Evolutionary conservation across 1,284 basidiomycete species (phyloP).

Genomic region (Ustilago nuda): DNA sequence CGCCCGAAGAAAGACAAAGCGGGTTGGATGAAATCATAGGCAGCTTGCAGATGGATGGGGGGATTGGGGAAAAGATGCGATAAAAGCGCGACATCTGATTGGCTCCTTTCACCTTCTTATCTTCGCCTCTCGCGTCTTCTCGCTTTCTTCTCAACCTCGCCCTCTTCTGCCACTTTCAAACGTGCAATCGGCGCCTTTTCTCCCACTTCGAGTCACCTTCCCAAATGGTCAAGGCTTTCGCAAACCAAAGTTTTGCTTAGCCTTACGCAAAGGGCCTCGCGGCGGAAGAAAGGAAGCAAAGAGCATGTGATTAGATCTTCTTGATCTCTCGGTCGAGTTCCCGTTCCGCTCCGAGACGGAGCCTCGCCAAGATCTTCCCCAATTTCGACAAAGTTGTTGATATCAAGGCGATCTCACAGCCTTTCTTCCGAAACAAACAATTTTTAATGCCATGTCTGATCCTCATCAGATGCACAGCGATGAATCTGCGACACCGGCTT

Average conservation of each 20-base stretch:
- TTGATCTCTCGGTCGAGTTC: constrained; percentile 32
- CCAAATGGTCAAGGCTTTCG: constrained; percentile 1
- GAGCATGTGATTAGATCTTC: constrained; percentile 34
- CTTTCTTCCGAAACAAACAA: background rate
- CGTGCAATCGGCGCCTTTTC: background rate
- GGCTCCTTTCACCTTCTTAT: constrained; percentile 32
- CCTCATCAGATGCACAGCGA: background rate
- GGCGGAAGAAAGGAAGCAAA: constrained; percentile 7
- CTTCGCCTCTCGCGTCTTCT: constrained; percentile 1
- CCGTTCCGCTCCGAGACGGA: constrained; percentile 36
- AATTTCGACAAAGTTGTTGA: background rate
- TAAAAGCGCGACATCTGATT: constrained; percentile 30
- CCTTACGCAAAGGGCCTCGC: constrained; percentile 22
- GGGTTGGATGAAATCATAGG: constrained; percentile 5
- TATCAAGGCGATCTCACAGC: background rate
- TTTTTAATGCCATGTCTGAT: background rate
- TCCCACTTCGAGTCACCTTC: constrained; percentile 22
- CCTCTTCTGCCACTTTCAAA: background rate
- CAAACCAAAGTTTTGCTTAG: constrained; percentile 14
- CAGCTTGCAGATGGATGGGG: constrained; percentile 4
- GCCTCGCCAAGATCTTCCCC: background rate
- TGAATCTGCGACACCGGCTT: constrained; percentile 2
- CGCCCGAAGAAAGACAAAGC: background rate
- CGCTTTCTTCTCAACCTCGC: background rate
- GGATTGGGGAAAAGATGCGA: constrained; percentile 1